Base-by-base conservation (phyloP, 495 filamentous ascomycete species). In the Gamarada debralockiae region DNA sequence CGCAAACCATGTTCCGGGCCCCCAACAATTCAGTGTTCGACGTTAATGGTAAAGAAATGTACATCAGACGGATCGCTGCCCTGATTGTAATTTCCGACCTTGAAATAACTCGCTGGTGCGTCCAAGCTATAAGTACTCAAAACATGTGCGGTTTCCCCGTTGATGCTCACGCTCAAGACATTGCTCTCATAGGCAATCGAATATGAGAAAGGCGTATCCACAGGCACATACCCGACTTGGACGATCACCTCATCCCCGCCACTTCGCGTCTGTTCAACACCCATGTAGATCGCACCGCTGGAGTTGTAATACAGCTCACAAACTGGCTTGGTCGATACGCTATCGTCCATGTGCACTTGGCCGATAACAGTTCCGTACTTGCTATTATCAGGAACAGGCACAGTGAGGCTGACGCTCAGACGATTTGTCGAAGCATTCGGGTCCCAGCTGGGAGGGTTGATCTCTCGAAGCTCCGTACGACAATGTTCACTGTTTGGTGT, bases 41-140 rank as follows among this genome's bases (percentile, higher is more conserved):
- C n/a, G 8, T 8, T 8, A 34, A 34, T 34, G 8, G 31, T 8
- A 34, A 34, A 65, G 43, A 70, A 59, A 38, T 64, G 53, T 17
- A 73, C 65, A 31, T 65, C 58, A 12, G 60, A 63, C 14, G 62
- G 29, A 14, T 36, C 49, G 21, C 43, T 18, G 13, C 67, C 70
- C 63, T 73, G 69, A 42, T 71, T 70, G 31, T 73, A 73, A 49
- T 73, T 72, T n/a, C 70, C 70, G 7, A 55, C 65, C 65, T 73
- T 73, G 61, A 73, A 73, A 57, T 72, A 73, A 38, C 68, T 65
- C 33, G 42, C 14, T 12, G 70, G 70, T n/a, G 59, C 43, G 41
- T 61, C 48, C 18, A 68, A 58, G 8, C 53, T 24, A 27, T 56
- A 65, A 6, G 68, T 70, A 34, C 50, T 55, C 37, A 72, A 50